Evolutionary conservation across 169 alveolate species (phyloP), one percentile per base, ranked within the genome.

Genomic region (Theileria sp.): DNA sequence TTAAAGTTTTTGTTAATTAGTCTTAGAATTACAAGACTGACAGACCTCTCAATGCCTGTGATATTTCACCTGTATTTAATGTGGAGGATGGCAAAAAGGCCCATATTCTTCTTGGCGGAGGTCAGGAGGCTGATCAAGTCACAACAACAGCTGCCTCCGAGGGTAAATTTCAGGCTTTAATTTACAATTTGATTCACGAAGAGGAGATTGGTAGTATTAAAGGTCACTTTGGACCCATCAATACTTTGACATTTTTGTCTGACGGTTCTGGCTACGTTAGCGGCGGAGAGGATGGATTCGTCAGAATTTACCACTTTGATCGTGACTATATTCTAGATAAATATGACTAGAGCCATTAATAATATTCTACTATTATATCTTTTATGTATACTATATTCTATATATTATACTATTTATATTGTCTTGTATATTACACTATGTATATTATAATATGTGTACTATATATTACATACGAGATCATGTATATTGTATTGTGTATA

Each of bases 161-260:
- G 86, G 99, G 99, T 44, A 97, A 96, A 28, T 97, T 97, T 87
- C 98, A 95, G 91, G 95, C 97, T 17, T 88, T 94, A 21, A 85
- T 97, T 25, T 89, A 88, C 87, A 95, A 96, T 79, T 89, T 96
- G 86, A 94, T 97, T 51, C 94, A 91, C 85, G 98, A 95, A 75
- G 91, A 88, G 36, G 98, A 95, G 79, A 77, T 97, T 25, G 99
- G 98, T 12, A 94, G 96, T 61, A 89, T 96, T 77, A 93, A 92
- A 86, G 99, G 99, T 12, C 99, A 96, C 91, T 96, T 97, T 88
- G 98, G 99, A 56, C 97, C 99, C 15, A 95, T 97, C 66, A 96
- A 97, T 88, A 90, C 98, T 38, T 79, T 97, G 36, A 95, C 94
- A 26, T 91, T 94, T 80, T 84, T 93, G 60, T 96, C 98, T 3